These are phyloP conservation scores for Paragyromitra xinjiangensis DNA, from an alignment of 495 filamentous ascomycete genomes.

Conservation along the genomic window DNA sequence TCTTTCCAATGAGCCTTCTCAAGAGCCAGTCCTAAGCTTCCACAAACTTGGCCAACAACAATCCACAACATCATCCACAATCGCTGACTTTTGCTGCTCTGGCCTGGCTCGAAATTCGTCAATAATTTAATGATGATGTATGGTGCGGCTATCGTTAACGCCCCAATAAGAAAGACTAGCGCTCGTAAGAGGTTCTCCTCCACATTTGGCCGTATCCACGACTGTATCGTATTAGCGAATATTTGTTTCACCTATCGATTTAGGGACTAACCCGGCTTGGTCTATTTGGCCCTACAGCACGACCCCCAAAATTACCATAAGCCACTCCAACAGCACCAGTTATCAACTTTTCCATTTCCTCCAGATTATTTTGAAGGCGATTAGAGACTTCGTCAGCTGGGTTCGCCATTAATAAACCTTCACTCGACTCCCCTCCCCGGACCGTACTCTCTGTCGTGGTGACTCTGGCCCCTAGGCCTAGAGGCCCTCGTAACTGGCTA, in stretches of 20 bases:
- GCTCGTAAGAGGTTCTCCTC: neutral
- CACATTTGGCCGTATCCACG: neutral
- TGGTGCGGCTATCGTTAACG: neutral
- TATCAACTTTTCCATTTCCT: too few relatives aligned
- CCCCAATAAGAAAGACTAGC: neutral
- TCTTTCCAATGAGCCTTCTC: neutral
- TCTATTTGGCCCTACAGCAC: too few relatives aligned
- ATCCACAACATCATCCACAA: neutral
- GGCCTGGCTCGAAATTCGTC: neutral
- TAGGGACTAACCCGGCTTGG: too few relatives aligned
- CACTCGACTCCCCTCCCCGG: too few relatives aligned
- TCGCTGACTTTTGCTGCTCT: conserved; percentile 8
- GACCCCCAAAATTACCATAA: too few relatives aligned
- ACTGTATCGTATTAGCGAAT: neutral
- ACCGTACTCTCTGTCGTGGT: neutral
- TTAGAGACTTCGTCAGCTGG: too few relatives aligned
- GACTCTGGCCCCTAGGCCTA: neutral
- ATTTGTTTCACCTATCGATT: neutral
- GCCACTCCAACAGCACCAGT: too few relatives aligned
- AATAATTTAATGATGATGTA: conserved; percentile 12
- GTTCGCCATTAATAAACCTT: too few relatives aligned
- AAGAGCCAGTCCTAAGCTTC: neutral
- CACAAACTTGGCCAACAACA: neutral
- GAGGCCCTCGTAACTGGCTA: too few relatives aligned
- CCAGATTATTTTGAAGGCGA: too few relatives aligned